Base-by-base conservation (phyloP, 352 stramenopile species). In the Blastocystis sp. region DNA sequence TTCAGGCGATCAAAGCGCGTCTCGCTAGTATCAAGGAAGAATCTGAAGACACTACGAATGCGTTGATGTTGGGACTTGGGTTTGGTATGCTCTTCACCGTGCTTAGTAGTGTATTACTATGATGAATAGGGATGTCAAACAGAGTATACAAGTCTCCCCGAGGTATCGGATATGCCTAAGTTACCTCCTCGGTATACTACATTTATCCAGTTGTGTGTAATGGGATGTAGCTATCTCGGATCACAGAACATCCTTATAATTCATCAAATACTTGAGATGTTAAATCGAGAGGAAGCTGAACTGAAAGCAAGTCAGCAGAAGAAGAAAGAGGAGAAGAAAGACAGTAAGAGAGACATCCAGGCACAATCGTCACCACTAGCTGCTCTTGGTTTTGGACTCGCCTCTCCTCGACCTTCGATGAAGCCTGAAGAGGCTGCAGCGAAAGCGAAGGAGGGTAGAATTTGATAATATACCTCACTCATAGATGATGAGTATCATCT, bases 201-300 rank as follows among this genome's bases (percentile, higher is more conserved):
- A 37, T 84, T 66, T 30, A 37, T 84, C 19, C 53, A 44, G 9
- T 37, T 42, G 48, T 84, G 73, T 44, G 7, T 66, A 7, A 33
- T 84, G 53, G 73, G 22, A 1, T 84, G 73, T 42, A 30, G 13
- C n/a, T 84, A 54, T 57, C n/a, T 68, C 4, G 73, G 42, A 27
- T 84, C 73, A 3, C 73, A 84, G 11, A 56, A 84, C 22, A 58
- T 84, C 35, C 17, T 84, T 33, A 35, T 84, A 0, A 64, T 84
- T 33, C 73, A 84, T 57, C 73, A 84, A 30, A 22, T 84, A 6
- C 51, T 84, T 5, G 35, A 30, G 22, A 27, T 84, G 73, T 37
- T 84, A 33, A 76, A n/a, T 19, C 15, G 33, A 24, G 73, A 84
- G 30, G 73, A 84, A 56, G 24, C 19, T 19, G 48, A 64, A 4